A percentile compares a stretch with the other conserved stretches of the same genome.
These are phyloP conservation scores for Penicillium sp. DNA, from an alignment of 2,329 filamentous ascomycete genomes.

Conservation along the genomic window DNA sequence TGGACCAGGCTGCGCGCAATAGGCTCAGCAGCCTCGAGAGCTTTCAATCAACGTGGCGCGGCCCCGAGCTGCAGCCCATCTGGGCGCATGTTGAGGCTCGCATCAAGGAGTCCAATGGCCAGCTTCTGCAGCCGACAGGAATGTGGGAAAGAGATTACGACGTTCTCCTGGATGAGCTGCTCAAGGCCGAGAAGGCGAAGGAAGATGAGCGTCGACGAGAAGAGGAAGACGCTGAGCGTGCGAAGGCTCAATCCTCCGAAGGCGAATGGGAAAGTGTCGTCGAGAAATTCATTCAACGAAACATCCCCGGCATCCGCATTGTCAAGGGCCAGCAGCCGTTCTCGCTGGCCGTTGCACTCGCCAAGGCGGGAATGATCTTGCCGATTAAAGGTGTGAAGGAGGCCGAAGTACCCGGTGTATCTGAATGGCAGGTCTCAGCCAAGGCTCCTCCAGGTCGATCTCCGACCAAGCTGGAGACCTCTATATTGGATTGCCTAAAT, in stretches of 20 bases:
- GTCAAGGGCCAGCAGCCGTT: constrained; percentile 21
- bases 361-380: constrained; percentile 35
- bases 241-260: constrained; percentile 25
- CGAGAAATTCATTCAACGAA: constrained; percentile 28
- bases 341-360: constrained; percentile 28
- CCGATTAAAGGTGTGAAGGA: constrained; percentile 26
- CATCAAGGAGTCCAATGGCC: constrained; percentile 36
- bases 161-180: constrained; percentile 30
- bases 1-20: constrained; percentile 34
- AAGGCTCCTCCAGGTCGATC: constrained; percentile 23
- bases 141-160: constrained; percentile 43
- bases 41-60: constrained; percentile 41
- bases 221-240: constrained; percentile 30
- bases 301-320: constrained; percentile 30
- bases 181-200: constrained; percentile 26
- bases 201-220: constrained; percentile 24
- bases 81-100: constrained; percentile 37
- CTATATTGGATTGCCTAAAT: constrained; percentile 35
- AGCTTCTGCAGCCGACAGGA: constrained; percentile 34
- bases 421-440: constrained; percentile 35
- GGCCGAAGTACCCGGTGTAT: constrained; percentile 14
- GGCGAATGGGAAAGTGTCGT: constrained; percentile 34
- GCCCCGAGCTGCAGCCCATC: constrained; percentile 38
- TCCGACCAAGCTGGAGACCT: constrained; percentile 32
- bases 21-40: constrained; percentile 36